Evolutionary conservation across 768 basidiomycete genomes (phyloP).

Genomic region (Termitomyces sp.): DNA sequence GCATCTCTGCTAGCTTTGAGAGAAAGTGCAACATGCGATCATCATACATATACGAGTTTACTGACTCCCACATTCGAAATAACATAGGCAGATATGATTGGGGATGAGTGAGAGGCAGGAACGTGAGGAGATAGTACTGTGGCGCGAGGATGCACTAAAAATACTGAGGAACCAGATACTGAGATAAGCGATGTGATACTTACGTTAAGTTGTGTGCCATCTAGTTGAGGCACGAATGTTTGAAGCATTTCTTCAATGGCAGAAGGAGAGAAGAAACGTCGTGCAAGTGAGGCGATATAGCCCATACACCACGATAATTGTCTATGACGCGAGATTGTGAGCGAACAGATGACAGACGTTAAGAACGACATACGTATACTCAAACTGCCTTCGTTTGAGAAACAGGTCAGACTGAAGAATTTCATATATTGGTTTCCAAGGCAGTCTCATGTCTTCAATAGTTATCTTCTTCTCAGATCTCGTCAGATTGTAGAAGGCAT

Average conservation of each 20-base stretch:
- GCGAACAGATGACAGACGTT: neutral
- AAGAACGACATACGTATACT: slow-evolving; percentile 56
- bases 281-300: slow-evolving; percentile 57
- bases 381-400: slow-evolving; percentile 68
- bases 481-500: slow-evolving; percentile 54
- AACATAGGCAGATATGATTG: slow-evolving; percentile 81
- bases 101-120: slow-evolving; percentile 81
- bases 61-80: slow-evolving; percentile 82
- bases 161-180: slow-evolving; percentile 8
- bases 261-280: slow-evolving; percentile 86
- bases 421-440: slow-evolving; percentile 77
- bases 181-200: slow-evolving; percentile 18
- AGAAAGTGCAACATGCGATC: slow-evolving; percentile 87
- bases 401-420: slow-evolving; percentile 73
- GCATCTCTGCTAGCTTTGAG: slow-evolving; percentile 70
- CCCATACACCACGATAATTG: slow-evolving; percentile 79
- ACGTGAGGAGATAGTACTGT: slow-evolving; percentile 82
- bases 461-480: slow-evolving; percentile 70
- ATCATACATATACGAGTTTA: slow-evolving; percentile 88
- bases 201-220: slow-evolving; percentile 71
- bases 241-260: slow-evolving; percentile 85
- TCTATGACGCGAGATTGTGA: slow-evolving; percentile 27
- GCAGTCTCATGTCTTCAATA: slow-evolving; percentile 74
- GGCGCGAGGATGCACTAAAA: slow-evolving; percentile 67
- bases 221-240: slow-evolving; percentile 75